Base-by-base conservation (phyloP, 2,329 filamentous ascomycete genomes). In the Laburnicola sp. region DNA sequence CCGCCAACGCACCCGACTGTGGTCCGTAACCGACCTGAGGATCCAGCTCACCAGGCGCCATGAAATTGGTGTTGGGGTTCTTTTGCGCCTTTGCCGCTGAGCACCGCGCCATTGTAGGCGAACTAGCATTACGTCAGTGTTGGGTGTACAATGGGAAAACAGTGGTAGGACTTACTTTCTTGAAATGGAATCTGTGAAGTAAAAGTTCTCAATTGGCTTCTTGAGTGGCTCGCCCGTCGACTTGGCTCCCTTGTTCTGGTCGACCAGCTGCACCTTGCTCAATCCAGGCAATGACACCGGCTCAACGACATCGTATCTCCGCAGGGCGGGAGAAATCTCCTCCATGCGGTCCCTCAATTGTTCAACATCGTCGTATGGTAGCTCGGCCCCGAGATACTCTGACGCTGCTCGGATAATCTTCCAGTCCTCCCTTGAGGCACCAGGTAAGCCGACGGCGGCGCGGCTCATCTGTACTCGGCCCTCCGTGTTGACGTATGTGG, bases 401-500 rank as follows among this genome's bases (percentile, higher is more conserved):
- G 89, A 94, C 50, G 83, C 86, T 16, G 94, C 94, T 59, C 94
- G 90, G 64, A 99, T 86, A 68, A 99, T 97, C 85, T 97, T 99
- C 94, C 94, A 99, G 78, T 99, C 94, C 58, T 94, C 93, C 69
- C 94, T 86, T 50, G 93, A 86, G 46, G 91, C 94, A 53, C 94
- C 94, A 23, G 91, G 90, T 59, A 96, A 81, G 39, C 88, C 89
- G 32, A 91, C 95, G 27, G 94, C 94, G 41, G 90, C 87, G 60
- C 94, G 89, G 47, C 89, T 94, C 80, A 96, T 88, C 78, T 99
- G 94, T 22, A 94, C 91, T 65, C 94, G 89, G 50, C 94, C 94
- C 76, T 99, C 94, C 0, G 94, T 97, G 84, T 97, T 99, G 77
- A 99, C 85, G 70, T 96, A 99, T 38, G 94, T 99, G 53, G 86